phyloP scores from a whole-genome alignment of 768 basidiomycete species.

The Cantharellus anzutake region DNA sequence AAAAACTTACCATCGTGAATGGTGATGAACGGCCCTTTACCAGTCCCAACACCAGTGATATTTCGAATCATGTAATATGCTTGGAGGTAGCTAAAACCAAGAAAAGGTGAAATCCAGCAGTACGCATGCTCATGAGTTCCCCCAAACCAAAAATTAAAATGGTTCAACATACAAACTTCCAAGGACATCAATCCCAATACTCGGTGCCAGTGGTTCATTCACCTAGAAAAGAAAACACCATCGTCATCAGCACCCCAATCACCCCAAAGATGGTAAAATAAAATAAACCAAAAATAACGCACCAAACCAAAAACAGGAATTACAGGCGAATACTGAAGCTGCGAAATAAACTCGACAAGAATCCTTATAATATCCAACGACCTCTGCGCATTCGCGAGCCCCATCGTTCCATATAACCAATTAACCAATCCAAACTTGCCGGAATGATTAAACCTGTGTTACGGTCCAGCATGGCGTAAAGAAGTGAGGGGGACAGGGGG shows the following conservation, averaged over 20 bases:
- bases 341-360: constrained; percentile 62
- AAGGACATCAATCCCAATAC: constrained; percentile 13
- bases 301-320: constrained; percentile 20
- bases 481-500: background rate
- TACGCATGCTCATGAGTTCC: background rate
- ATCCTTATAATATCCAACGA: constrained; percentile 58
- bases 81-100: constrained; percentile 17
- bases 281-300: background rate
- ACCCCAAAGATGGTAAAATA: no score
- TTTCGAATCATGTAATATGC: constrained; percentile 38
- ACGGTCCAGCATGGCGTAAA: background rate
- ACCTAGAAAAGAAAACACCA: constrained; percentile 2
- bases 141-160: no score
- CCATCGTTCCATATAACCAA: constrained; percentile 56
- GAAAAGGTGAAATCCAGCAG: background rate
- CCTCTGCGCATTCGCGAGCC: constrained; percentile 67
- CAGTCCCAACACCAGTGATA: constrained; percentile 56
- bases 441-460: constrained; percentile 31
- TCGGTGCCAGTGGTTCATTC: constrained; percentile 18
- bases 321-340: constrained; percentile 48
- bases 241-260: background rate
- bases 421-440: constrained; percentile 38
- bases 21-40: constrained; percentile 36
- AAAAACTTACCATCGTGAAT: constrained; percentile 37
- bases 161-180: constrained; percentile 13